phyloP scores from a whole-genome alignment of 2,329 filamentous ascomycete genomes.

The Trichoderma breve region DNA sequence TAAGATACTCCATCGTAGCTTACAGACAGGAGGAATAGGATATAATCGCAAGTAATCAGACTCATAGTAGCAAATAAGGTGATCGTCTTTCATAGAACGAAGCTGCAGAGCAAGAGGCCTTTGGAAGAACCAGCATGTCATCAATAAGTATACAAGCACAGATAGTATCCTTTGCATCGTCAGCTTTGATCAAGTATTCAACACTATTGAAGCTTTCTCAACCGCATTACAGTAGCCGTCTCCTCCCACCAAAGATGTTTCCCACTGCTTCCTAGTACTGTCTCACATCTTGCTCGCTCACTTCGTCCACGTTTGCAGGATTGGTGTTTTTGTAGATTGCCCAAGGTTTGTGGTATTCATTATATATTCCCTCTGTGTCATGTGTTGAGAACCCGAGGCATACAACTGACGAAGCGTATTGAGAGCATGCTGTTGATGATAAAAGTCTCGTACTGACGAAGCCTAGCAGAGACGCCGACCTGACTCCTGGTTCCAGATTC shows the following conservation, averaged over 20 bases:
- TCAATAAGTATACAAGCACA: not conserved
- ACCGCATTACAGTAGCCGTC: not conserved
- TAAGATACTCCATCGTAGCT: not conserved
- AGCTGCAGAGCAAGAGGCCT: not conserved
- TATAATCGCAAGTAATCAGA: not conserved
- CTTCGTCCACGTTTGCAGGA: no score
- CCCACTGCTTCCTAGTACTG: no score
- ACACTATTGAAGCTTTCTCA: not conserved
- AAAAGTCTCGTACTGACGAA: no score
- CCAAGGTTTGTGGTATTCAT: no score
- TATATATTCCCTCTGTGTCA: no score
- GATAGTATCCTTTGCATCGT: not conserved
- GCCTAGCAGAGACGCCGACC: no score
- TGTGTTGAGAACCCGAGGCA: no score
- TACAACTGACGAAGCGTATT: no score
- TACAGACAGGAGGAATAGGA: not conserved
- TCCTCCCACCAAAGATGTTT: not conserved
- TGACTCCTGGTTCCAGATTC: no score
- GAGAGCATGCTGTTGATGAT: no score
- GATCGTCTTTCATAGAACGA: not conserved
- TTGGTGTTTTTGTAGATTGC: no score
- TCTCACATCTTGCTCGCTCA: no score
- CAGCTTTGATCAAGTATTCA: not conserved
- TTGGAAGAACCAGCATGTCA: not conserved
- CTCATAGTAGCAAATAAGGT: not conserved